These are phyloP conservation scores for Microglena sp. DNA, from an alignment of 139 green algal genomes.

Conservation along the genomic window DNA sequence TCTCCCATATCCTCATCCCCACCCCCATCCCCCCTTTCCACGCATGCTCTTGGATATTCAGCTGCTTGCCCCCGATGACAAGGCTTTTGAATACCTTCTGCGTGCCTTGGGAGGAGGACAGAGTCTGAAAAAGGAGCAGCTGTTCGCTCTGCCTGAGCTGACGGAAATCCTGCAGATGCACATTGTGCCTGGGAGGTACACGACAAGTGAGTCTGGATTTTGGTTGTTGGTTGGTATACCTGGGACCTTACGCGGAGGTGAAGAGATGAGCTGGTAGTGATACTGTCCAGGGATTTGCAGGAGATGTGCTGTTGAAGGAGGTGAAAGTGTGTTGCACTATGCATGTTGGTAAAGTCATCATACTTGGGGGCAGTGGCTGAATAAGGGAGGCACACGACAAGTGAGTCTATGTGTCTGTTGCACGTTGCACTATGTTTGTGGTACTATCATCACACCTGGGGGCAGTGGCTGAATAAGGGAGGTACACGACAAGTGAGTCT, in stretches of 20 bases:
- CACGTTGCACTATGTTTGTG: neutral
- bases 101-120: slow-evolving; percentile 27
- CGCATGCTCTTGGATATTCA: no score
- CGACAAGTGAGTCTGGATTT: slow-evolving; percentile 23
- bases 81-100: slow-evolving; percentile 42
- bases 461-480: neutral
- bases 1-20: no score
- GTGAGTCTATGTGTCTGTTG: slow-evolving; percentile 11
- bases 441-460: neutral
- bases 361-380: neutral
- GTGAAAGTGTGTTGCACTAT: neutral
- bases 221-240: neutral
- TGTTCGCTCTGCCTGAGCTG: slow-evolving; percentile 43
- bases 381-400: neutral
- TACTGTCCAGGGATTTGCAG: neutral
- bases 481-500: slow-evolving; percentile 12
- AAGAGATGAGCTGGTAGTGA: neutral
- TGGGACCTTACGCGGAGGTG: neutral
- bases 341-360: neutral
- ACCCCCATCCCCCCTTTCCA: no score
- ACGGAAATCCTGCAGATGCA: slow-evolving; percentile 58
- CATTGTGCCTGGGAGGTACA: slow-evolving; percentile 45
- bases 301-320: neutral
- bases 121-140: slow-evolving; percentile 29
- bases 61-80: slow-evolving; percentile 48